Evolutionary conservation across 2,329 filamentous ascomycete genomes (phyloP).

Genomic region (Pseudocercospora macadamiae): DNA sequence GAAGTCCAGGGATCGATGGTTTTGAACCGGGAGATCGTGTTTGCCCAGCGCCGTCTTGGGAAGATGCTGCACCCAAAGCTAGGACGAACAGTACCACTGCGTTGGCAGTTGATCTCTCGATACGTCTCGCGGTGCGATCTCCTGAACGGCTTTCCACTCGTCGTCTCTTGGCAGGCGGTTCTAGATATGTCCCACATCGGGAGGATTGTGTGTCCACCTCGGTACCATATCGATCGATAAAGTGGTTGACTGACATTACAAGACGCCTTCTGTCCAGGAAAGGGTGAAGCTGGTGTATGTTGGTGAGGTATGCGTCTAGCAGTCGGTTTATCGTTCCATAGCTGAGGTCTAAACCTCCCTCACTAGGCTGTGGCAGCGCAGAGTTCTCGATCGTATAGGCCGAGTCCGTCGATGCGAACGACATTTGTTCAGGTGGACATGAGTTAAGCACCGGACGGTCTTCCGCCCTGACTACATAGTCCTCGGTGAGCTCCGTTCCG

Average conservation of each 20-base stretch:
- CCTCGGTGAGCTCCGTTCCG: not conserved
- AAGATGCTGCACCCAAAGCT: slow-evolving; percentile 68
- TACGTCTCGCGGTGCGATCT: not conserved
- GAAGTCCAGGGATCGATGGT: slow-evolving; percentile 66
- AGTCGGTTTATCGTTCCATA: slow-evolving; percentile 3
- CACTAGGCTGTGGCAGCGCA: not conserved
- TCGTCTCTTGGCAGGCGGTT: slow-evolving; percentile 4
- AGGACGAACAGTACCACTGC: slow-evolving; percentile 79
- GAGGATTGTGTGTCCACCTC: not conserved
- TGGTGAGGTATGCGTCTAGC: not conserved
- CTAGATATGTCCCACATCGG: not conserved
- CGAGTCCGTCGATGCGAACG: not conserved
- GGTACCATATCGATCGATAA: not conserved
- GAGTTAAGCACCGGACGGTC: slow-evolving; percentile 6
- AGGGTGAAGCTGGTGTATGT: not conserved
- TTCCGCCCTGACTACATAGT: slow-evolving; percentile 9
- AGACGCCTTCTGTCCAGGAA: slow-evolving; percentile 7
- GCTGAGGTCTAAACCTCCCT: not conserved
- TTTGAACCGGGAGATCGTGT: not conserved
- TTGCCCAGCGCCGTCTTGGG: not conserved
- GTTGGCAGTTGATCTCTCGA: slow-evolving; percentile 67
- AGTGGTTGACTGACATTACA: not conserved
- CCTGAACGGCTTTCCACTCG: not conserved
- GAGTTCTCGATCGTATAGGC: not conserved
- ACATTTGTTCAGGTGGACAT: not conserved